Percentiles rank a stretch among this genome's conserved stretches.
phyloP scores from a whole-genome alignment of 306 rosid species.

The Gillenia trifoliata region DNA sequence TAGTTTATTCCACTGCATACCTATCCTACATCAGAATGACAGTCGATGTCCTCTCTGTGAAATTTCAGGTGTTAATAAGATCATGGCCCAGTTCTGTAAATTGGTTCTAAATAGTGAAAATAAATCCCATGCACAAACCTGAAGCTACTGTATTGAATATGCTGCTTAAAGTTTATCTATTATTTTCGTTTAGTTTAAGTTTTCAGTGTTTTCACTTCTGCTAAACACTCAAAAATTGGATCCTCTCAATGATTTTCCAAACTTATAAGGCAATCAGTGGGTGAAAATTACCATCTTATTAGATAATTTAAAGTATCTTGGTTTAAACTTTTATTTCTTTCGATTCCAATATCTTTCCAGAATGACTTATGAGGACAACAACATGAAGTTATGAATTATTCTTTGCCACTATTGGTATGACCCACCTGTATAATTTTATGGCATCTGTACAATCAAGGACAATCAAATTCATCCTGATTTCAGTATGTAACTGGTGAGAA shows the following conservation, averaged over 20 bases:
- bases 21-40: too few species aligned
- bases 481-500: background rate
- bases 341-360: background rate
- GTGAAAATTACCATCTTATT: background rate
- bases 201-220: too few species aligned
- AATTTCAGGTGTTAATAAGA: background rate
- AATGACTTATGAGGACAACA: background rate
- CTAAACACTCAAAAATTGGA: too few species aligned
- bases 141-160: background rate
- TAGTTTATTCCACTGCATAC: too few species aligned
- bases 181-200: too few species aligned
- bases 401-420: background rate
- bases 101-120: background rate
- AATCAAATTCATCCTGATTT: background rate
- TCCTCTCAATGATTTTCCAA: background rate
- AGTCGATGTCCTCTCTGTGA: background rate
- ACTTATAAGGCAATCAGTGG: background rate
- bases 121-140: background rate
- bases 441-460: background rate
- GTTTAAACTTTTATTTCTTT: too few species aligned
- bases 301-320: background rate
- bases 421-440: background rate
- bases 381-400: too few species aligned
- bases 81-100: background rate
- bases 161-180: too few species aligned